Conservation (phyloP, 208 protist genomes). For the Phytomonas sp. region DNA sequence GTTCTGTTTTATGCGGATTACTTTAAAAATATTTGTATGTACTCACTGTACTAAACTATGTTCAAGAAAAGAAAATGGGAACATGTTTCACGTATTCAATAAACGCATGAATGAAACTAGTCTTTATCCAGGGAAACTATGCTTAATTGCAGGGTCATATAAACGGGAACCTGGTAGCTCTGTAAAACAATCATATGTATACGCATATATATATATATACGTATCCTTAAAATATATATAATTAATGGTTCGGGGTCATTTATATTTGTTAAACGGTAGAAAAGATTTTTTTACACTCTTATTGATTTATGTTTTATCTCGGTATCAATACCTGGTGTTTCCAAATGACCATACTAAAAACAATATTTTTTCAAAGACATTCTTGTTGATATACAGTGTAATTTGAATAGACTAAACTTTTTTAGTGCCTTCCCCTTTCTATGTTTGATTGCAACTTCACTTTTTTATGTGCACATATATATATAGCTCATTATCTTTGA, state of each 20-base stretch:
- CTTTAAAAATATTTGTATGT: background rate
- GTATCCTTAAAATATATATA: constrained; percentile 5
- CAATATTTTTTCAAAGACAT: background rate
- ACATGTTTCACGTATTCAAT: background rate
- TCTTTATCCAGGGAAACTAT: background rate
- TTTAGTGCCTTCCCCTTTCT: background rate
- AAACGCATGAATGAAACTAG: background rate
- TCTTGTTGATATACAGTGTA: background rate
- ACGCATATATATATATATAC: constrained; percentile 4
- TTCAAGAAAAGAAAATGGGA: constrained; percentile 1
- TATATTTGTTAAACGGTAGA: constrained; percentile 2
- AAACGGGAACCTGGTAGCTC: background rate
- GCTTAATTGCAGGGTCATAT: background rate
- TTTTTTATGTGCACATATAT: constrained; percentile 14
- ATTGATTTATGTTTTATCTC: background rate
- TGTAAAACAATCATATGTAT: background rate
- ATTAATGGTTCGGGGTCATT: background rate
- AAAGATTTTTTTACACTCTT: background rate
- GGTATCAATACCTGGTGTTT: background rate
- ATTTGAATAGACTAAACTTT: background rate
- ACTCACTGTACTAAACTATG: constrained; percentile 4
- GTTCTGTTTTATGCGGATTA: background rate
- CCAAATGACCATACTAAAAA: background rate
- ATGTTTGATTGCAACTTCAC: constrained; percentile 7
- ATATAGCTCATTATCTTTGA: constrained; percentile 7